Evolutionary conservation across 768 basidiomycete species (phyloP).

Genomic region (Lactarius tabidus): DNA sequence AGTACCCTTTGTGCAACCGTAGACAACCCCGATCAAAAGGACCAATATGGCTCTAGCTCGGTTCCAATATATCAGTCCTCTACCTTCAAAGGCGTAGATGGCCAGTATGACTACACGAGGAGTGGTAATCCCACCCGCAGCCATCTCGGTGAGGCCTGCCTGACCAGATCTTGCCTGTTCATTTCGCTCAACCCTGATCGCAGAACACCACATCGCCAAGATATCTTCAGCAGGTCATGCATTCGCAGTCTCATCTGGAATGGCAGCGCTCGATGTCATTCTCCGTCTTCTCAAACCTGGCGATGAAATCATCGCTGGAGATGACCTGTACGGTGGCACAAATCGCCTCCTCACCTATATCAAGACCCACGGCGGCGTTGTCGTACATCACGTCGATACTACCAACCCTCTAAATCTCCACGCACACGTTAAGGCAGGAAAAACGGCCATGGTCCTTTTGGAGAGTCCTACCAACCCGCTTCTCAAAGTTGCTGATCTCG

Average conservation of each 20-base stretch:
- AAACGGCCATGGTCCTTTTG: conserved; percentile 91
- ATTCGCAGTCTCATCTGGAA: conserved; percentile 92
- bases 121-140: conserved; percentile 96
- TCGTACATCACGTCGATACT: conserved; percentile 91
- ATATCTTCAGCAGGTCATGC: conserved; percentile 91
- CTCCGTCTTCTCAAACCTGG: conserved; percentile 91
- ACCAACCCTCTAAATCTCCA: conserved; percentile 64
- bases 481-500: conserved; percentile 90
- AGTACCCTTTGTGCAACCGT: conserved; percentile 90
- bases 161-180: background rate
- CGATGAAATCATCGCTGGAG: conserved; percentile 93
- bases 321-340: conserved; percentile 97
- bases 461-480: conserved; percentile 98
- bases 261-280: conserved; percentile 97
- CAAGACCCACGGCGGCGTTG: conserved; percentile 79
- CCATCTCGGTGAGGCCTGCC: conserved; percentile 70
- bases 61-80: conserved; percentile 98
- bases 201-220: conserved; percentile 97
- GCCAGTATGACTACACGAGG: conserved; percentile 89
- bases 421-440: conserved; percentile 60
- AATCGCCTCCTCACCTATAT: conserved; percentile 92
- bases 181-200: background rate
- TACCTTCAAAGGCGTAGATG: conserved; percentile 92
- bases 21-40: conserved; percentile 87
- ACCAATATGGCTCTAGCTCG: conserved; percentile 91